phyloP scores from a whole-genome alignment of 1,139 yeast genomes.

The Blastobotrys raffinosifermentans region DNA sequence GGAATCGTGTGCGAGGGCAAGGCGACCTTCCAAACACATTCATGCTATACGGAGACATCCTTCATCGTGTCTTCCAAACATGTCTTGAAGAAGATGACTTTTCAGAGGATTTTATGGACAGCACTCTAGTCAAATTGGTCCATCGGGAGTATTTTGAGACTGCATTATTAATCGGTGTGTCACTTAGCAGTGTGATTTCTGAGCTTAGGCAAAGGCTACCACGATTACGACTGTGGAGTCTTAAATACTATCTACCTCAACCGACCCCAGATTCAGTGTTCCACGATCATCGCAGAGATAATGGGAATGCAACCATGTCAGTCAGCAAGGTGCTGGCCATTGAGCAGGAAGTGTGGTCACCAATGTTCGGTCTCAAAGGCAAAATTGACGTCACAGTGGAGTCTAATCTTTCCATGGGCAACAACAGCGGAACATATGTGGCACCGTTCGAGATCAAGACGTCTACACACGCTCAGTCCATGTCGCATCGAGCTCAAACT shows the following conservation, averaged over 20 bases:
- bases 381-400: slow-evolving; percentile 82
- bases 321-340: slow-evolving; percentile 67
- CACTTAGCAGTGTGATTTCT: slow-evolving; percentile 41
- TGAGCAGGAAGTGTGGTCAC: slow-evolving; percentile 91
- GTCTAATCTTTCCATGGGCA: slow-evolving; percentile 20
- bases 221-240: slow-evolving; percentile 60
- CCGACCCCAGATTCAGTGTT: slow-evolving; percentile 22
- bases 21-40: slow-evolving; percentile 55
- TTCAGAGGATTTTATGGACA: slow-evolving; percentile 41
- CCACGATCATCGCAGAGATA: slow-evolving; percentile 24
- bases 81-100: slow-evolving; percentile 47
- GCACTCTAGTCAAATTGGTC: slow-evolving; percentile 40
- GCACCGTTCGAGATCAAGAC: slow-evolving; percentile 89
- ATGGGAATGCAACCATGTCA: slow-evolving; percentile 25
- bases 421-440: slow-evolving; percentile 39
- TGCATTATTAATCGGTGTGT: slow-evolving; percentile 53
- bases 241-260: slow-evolving; percentile 35
- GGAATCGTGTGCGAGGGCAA: slow-evolving; percentile 43
- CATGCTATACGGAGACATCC: slow-evolving; percentile 67
- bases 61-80: slow-evolving; percentile 72
- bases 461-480: slow-evolving; percentile 50
- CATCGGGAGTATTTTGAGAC: slow-evolving; percentile 42
- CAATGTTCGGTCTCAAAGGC: slow-evolving; percentile 87
- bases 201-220: slow-evolving; percentile 50
- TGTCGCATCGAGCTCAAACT: slow-evolving; percentile 82